Percentiles rank a stretch among this genome's conserved stretches.
Conservation (phyloP, 257 asterid genomes). For the Misopates orontium region DNA sequence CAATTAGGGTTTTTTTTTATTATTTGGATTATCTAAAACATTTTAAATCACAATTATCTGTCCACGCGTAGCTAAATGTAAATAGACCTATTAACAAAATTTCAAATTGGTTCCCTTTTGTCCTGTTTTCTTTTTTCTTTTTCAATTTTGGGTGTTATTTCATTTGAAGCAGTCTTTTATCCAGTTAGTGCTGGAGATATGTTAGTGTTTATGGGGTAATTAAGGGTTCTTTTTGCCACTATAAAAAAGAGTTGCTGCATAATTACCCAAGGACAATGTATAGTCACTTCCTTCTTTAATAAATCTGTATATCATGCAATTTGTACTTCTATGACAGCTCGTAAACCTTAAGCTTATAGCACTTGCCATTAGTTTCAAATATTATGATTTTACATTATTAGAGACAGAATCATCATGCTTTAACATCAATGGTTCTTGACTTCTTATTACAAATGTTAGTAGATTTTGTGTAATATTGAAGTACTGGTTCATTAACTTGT, state of each 20-base stretch:
- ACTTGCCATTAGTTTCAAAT: constrained; percentile 13
- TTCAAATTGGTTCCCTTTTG: background rate
- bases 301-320: constrained; percentile 18
- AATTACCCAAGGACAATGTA: constrained; percentile 36
- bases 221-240: constrained; percentile 24
- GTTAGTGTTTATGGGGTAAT: too few species aligned
- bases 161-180: constrained; percentile 31
- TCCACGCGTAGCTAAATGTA: too few species aligned
- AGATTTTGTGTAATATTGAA: too few species aligned
- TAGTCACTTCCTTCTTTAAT: background rate
- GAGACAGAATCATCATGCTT: background rate
- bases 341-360: background rate
- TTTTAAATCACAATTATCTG: too few species aligned
- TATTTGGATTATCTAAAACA: too few species aligned
- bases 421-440: background rate
- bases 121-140: background rate
- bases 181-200: constrained; percentile 23
- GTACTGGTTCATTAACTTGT: constrained; percentile 13
- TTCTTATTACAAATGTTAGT: too few species aligned
- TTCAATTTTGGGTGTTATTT: background rate
- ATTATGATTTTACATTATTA: constrained; percentile 28
- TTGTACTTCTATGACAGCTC: constrained; percentile 2
- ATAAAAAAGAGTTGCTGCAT: constrained; percentile 21
- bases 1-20: too few species aligned
- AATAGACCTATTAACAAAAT: too few species aligned